Evolutionary conservation across 805 yeast species (phyloP).

Genomic region (Pichia pseudocactophila): DNA sequence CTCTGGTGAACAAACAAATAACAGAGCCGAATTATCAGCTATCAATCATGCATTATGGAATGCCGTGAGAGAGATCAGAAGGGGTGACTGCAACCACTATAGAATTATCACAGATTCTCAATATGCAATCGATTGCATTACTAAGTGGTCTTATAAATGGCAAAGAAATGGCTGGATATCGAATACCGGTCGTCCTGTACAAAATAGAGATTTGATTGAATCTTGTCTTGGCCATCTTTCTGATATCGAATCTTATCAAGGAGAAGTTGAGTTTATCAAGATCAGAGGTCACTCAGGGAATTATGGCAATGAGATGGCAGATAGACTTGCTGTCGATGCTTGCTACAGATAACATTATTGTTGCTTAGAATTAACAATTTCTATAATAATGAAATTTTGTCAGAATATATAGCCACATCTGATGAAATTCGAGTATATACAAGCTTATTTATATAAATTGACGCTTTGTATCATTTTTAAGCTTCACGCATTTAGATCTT

Average conservation of each 20-base stretch:
- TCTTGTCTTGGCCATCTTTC: slow-evolving; percentile 21
- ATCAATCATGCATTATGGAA: slow-evolving; percentile 44
- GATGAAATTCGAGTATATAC: too few relatives aligned
- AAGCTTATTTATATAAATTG: too few relatives aligned
- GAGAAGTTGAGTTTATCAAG: slow-evolving; percentile 41
- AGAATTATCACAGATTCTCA: slow-evolving; percentile 62
- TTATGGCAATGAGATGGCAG: slow-evolving; percentile 72
- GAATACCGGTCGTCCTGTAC: slow-evolving; percentile 35
- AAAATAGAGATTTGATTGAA: slow-evolving; percentile 44
- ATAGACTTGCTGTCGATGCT: slow-evolving; percentile 60
- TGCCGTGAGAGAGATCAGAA: slow-evolving; percentile 28
- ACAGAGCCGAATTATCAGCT: slow-evolving; percentile 73
- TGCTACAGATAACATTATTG: too few relatives aligned
- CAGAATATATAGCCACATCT: too few relatives aligned
- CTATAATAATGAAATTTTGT: too few relatives aligned
- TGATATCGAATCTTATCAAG: slow-evolving; percentile 32
- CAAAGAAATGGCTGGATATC: slow-evolving; percentile 43
- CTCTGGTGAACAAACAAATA: slow-evolving; percentile 56
- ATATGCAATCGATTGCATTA: slow-evolving; percentile 49
- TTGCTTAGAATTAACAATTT: too few relatives aligned
- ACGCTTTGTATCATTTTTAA: too few relatives aligned
- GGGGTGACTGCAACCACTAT: slow-evolving; percentile 20
- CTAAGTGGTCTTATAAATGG: slow-evolving; percentile 55
- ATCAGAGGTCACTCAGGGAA: slow-evolving; percentile 67
- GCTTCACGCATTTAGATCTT: too few relatives aligned